Evolutionary conservation across 2,329 filamentous ascomycete genomes (phyloP).

Genomic region (Aspergillus sp.): DNA sequence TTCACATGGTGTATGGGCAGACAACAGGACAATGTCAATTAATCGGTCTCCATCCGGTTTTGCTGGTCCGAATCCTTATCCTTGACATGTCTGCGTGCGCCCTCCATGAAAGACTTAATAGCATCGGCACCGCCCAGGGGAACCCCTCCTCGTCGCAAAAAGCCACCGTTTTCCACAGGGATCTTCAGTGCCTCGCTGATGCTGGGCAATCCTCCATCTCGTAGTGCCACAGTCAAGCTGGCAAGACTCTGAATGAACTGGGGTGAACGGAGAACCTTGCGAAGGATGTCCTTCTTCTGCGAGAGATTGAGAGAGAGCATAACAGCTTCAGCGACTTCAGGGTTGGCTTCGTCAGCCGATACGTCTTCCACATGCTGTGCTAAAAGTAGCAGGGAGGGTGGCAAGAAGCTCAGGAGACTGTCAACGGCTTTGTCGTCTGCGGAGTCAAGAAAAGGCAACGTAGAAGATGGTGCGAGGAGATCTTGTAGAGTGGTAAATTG

Average conservation of each 20-base stretch:
- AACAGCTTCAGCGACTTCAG: constrained; percentile 62
- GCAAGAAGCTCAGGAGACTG: constrained; percentile 67
- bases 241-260: constrained; percentile 83
- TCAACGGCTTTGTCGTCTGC: constrained; percentile 59
- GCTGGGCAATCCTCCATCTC: constrained; percentile 83
- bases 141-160: constrained; percentile 67
- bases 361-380: constrained; percentile 58
- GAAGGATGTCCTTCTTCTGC: constrained; percentile 73
- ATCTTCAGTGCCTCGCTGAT: constrained; percentile 80
- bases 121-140: constrained; percentile 82
- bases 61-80: constrained; percentile 33
- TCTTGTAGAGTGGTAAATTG: constrained; percentile 78
- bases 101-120: constrained; percentile 83
- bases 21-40: constrained; percentile 1
- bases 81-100: constrained; percentile 71
- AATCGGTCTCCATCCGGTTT: constrained; percentile 39
- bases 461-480: constrained; percentile 68
- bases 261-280: constrained; percentile 75
- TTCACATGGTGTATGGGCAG: no score
- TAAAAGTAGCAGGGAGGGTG: constrained; percentile 68
- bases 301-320: constrained; percentile 62
- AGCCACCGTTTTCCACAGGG: constrained; percentile 74
- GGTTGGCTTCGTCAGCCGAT: constrained; percentile 58
- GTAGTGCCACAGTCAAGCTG: constrained; percentile 76
- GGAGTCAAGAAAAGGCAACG: constrained; percentile 66